These are phyloP conservation scores for Glycine soja DNA, from an alignment of 306 rosid species.

Conservation along the genomic window DNA sequence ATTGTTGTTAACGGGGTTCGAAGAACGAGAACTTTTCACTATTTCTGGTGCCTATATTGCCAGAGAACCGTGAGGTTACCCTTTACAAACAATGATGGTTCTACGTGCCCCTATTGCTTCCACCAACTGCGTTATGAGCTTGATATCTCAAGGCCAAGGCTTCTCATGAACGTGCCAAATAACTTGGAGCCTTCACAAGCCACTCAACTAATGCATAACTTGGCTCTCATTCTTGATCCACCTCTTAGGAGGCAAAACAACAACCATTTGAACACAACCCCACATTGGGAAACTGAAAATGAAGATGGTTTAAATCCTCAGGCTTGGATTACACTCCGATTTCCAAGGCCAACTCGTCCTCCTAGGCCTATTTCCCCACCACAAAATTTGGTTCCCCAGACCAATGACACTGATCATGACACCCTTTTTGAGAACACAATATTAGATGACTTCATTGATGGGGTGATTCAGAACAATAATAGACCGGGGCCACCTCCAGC, in stretches of 20 bases:
- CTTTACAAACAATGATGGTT: constrained; percentile 13
- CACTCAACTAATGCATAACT: constrained; percentile 38
- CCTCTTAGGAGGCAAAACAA: constrained; percentile 33
- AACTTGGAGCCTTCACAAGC: constrained; percentile 41
- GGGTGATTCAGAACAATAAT: constrained; percentile 19
- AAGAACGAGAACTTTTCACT: constrained; percentile 71
- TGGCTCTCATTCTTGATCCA: constrained; percentile 60
- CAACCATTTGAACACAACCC: constrained; percentile 15
- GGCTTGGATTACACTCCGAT: constrained; percentile 64
- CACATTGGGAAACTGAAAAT: constrained; percentile 46
- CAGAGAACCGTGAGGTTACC: constrained; percentile 54
- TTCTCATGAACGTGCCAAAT: constrained; percentile 35
- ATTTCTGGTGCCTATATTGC: constrained; percentile 69
- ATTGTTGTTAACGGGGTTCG: constrained; percentile 58
- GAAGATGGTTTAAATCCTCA: constrained; percentile 23
- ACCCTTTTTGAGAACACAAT: constrained; percentile 10
- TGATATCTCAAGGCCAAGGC: constrained; percentile 58
- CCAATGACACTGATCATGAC: background rate
- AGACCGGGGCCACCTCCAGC: constrained; percentile 56
- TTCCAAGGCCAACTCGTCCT: constrained; percentile 27
- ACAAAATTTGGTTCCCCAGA: background rate
- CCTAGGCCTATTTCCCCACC: constrained; percentile 33
- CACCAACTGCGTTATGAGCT: constrained; percentile 54
- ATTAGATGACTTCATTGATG: constrained; percentile 39
- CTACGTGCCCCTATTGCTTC: constrained; percentile 64